Conservation (phyloP, 2,329 filamentous ascomycete genomes). For the Cladosporium austrohemisphaericum region DNA sequence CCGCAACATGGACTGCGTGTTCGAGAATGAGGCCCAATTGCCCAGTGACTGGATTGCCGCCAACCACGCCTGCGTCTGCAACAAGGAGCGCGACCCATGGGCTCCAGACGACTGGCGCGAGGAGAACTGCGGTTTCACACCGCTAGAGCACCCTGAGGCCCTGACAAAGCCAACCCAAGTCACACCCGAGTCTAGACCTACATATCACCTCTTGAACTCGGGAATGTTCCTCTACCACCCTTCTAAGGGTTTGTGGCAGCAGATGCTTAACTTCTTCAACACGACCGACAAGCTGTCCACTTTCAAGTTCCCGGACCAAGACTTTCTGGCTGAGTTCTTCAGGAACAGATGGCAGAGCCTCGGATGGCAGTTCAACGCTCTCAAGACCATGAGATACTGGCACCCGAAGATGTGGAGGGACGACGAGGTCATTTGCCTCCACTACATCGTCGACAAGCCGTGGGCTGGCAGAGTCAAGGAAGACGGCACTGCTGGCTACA, state of each 20-base stretch:
- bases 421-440: slow-evolving; percentile 45
- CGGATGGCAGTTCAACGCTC: slow-evolving; percentile 51
- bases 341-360: slow-evolving; percentile 41
- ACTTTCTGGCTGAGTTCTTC: slow-evolving; percentile 52
- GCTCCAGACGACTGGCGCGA: slow-evolving; percentile 47
- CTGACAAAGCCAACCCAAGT: slow-evolving; percentile 35
- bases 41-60: slow-evolving; percentile 45
- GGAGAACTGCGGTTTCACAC: slow-evolving; percentile 49
- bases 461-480: slow-evolving; percentile 45
- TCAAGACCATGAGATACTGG: slow-evolving; percentile 55
- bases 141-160: slow-evolving; percentile 36
- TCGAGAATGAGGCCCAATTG: slow-evolving; percentile 35
- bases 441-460: slow-evolving; percentile 56
- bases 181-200: slow-evolving; percentile 31
- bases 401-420: slow-evolving; percentile 51
- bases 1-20: slow-evolving; percentile 44
- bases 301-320: slow-evolving; percentile 53
- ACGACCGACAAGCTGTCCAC: slow-evolving; percentile 37
- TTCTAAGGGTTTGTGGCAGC: slow-evolving; percentile 34
- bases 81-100: slow-evolving; percentile 49
- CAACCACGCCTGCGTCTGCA: slow-evolving; percentile 52
- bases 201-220: slow-evolving; percentile 48
- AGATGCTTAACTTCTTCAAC: slow-evolving; percentile 42
- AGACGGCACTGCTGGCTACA: slow-evolving; percentile 46
- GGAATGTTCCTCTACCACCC: slow-evolving; percentile 52